Evolutionary conservation across 164 flowering plant genomes (phyloP), one percentile per base, ranked within the genome.

Genomic region (Berberis vulgaris): DNA sequence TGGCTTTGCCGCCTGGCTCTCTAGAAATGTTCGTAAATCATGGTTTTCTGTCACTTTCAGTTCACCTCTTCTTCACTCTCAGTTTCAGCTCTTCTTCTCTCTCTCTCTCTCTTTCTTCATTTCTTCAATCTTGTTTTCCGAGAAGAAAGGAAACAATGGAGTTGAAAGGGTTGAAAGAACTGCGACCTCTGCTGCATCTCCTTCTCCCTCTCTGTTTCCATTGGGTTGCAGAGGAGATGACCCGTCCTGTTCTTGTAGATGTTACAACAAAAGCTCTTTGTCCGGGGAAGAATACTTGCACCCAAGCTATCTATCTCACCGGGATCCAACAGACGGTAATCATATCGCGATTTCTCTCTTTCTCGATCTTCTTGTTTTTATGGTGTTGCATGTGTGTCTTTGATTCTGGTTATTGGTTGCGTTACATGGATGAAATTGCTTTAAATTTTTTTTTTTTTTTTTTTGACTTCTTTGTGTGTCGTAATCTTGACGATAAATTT

Each of bases 181-280:
- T 86, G 59, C 66, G 70, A 67, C 83, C 83, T 38, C 62, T 89
- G 69, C 8, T 86, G n/a, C 87, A 84, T 65, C 71, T 91, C 43
- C 66, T 91, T 40, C 58, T 86, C 3, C 91, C 97, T 13, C 83
- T 90, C 2, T 80, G 77, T 65, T 56, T 88, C 5, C 91, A 88
- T 12, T 91, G 95, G 95, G 68, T 88, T 2, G 97, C 95, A 1
- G 89, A 83, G 68, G 93, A 88, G 69, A 91, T 88, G 95, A 85
- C 97, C 1, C 90, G 83, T 63, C 84, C 97, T 2, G 88, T 88
- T 10, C 84, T 91, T 40, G 97, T 88, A 49, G 97, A 91, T 63
- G 87, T 91, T 59, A 81, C 83, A 8, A 83, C 93, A 8, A 47
- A n/a, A 13, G 88, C 93, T 73, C 76, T 91, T 4, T 91, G 97